Evolutionary conservation across 306 rosid species (phyloP).

Genomic region (Pyrus bretschneideri): DNA sequence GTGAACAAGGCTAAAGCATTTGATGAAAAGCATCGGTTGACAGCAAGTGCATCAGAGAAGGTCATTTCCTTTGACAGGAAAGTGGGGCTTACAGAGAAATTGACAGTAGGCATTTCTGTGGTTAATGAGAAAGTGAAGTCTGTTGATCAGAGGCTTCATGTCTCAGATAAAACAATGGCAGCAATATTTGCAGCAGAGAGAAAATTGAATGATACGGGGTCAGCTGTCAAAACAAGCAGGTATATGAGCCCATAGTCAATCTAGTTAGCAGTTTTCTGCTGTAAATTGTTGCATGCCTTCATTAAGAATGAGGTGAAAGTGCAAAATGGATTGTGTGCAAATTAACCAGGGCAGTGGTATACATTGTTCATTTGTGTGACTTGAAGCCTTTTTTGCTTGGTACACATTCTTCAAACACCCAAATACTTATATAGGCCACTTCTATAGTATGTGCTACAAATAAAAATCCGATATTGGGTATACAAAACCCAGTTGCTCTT

Average conservation of each 20-base stretch:
- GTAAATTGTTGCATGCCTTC: background rate
- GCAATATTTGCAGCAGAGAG: slow-evolving; percentile 87
- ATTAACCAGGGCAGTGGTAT: background rate
- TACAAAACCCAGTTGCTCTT: background rate
- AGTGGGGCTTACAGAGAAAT: slow-evolving; percentile 75
- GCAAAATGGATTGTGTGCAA: background rate
- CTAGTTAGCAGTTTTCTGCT: background rate
- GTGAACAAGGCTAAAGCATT: slow-evolving; percentile 92
- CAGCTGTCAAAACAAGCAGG: slow-evolving; percentile 96
- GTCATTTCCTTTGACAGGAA: slow-evolving; percentile 74
- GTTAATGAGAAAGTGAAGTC: slow-evolving; percentile 89
- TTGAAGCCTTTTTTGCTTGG: background rate
- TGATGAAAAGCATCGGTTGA: slow-evolving; percentile 84
- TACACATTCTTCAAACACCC: background rate
- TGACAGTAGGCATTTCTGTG: slow-evolving; percentile 67
- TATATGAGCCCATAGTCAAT: slow-evolving; percentile 11
- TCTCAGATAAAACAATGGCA: slow-evolving; percentile 91
- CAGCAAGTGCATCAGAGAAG: slow-evolving; percentile 82
- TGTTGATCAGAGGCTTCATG: slow-evolving; percentile 83
- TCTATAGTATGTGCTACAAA: background rate
- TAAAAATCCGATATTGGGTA: background rate
- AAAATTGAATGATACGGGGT: slow-evolving; percentile 79
- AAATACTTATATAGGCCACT: background rate
- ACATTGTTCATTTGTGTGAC: background rate
- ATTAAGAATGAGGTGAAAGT: background rate